Conservation (phyloP, 2,329 filamentous ascomycete genomes). For the Parafenestella ontariensis region DNA sequence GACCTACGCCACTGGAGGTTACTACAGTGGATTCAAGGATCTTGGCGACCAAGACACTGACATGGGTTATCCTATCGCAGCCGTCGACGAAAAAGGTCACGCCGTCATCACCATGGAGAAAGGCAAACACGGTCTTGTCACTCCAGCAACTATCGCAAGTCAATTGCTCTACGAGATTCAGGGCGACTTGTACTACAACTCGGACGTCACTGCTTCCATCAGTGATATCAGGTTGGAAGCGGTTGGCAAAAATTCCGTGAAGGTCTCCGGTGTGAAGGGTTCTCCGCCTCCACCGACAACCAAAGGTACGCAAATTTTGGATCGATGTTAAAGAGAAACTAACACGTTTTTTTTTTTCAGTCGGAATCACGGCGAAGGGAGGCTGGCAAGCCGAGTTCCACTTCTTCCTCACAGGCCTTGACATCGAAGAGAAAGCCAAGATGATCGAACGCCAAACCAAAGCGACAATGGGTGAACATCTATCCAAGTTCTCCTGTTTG, state of each 20-base stretch:
- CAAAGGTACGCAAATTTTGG: conserved; percentile 22
- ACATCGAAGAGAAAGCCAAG: conserved; percentile 53
- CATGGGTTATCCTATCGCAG: conserved; percentile 55
- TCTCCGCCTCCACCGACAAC: conserved; percentile 39
- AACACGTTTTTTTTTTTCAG: conserved; percentile 1
- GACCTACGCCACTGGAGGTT: conserved; percentile 41
- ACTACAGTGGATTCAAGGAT: conserved; percentile 43
- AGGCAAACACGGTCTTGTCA: conserved; percentile 48
- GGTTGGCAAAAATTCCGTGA: conserved; percentile 38
- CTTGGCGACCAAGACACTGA: conserved; percentile 28
- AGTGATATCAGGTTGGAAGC: conserved; percentile 40
- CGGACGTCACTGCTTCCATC: conserved; percentile 50
- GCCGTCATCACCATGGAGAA: conserved; percentile 46
- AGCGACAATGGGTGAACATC: conserved; percentile 45
- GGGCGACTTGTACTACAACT: conserved; percentile 51
- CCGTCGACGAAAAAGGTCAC: conserved; percentile 52
- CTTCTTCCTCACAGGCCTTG: conserved; percentile 54
- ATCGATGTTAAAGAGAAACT: not conserved
- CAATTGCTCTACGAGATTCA: conserved; percentile 55
- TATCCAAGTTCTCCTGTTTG: conserved; percentile 46
- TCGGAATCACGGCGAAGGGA: conserved; percentile 54
- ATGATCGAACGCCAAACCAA: conserved; percentile 50
- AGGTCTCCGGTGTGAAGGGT: conserved; percentile 44
- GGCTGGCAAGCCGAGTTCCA: conserved; percentile 57
- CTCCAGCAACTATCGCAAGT: conserved; percentile 26